Evolutionary conservation across 805 yeast genomes (phyloP).

Genomic region (Naumovozyma castellii): DNA sequence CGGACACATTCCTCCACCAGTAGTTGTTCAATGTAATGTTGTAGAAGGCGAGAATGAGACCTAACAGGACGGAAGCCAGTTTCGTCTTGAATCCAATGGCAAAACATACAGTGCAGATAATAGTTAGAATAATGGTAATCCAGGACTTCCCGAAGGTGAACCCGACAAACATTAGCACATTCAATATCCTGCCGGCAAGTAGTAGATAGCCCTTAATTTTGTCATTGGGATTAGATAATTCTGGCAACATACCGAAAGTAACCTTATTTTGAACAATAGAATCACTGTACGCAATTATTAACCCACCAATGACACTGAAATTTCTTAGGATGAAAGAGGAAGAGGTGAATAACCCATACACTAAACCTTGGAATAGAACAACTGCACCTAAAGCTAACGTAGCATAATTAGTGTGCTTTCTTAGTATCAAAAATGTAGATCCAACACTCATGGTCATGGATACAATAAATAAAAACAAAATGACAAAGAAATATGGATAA

Average conservation of each 20-base stretch:
- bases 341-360: constrained; percentile 80
- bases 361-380: constrained; percentile 77
- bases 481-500: constrained; percentile 67
- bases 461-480: constrained; percentile 53
- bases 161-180: constrained; percentile 77
- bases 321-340: constrained; percentile 77
- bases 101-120: constrained; percentile 69
- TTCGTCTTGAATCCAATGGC: constrained; percentile 91
- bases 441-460: constrained; percentile 64
- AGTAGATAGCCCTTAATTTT: constrained; percentile 65
- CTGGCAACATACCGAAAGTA: constrained; percentile 40
- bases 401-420: constrained; percentile 62
- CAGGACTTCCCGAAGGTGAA: constrained; percentile 72
- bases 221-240: constrained; percentile 54
- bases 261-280: constrained; percentile 69
- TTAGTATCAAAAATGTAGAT: constrained; percentile 60
- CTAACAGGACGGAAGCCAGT: constrained; percentile 65
- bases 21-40: constrained; percentile 77
- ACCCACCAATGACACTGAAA: constrained; percentile 85
- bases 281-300: constrained; percentile 79
- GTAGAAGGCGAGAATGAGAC: constrained; percentile 62
- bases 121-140: constrained; percentile 55
- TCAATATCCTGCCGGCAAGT: constrained; percentile 79
- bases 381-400: constrained; percentile 61
- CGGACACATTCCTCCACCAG: constrained; percentile 65